These are phyloP conservation scores for Danielia reshetovae DNA, from an alignment of 805 yeast species.

Conservation along the genomic window DNA sequence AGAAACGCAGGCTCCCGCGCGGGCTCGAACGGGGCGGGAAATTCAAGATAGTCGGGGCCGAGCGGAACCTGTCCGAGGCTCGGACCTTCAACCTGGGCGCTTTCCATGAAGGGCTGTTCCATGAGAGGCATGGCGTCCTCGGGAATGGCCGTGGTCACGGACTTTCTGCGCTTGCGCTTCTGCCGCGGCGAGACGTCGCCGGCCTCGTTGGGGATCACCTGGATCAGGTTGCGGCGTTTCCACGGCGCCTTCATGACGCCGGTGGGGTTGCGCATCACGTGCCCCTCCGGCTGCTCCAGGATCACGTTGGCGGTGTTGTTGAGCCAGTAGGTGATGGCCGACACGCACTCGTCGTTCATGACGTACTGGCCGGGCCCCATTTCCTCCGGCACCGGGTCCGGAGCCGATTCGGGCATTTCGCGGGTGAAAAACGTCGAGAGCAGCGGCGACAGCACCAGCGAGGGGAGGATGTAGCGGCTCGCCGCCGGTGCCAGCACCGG, in stretches of 20 bases:
- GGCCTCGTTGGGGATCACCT: slow-evolving; percentile 7
- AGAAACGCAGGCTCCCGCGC: neutral
- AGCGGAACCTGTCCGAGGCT: neutral
- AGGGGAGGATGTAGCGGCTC: slow-evolving; percentile 12
- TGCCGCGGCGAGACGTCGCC: slow-evolving; percentile 5
- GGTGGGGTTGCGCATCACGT: slow-evolving; percentile 23
- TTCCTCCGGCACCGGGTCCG: slow-evolving; percentile 1
- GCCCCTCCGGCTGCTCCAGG: slow-evolving; percentile 14
- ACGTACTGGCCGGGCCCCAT: slow-evolving; percentile 9
- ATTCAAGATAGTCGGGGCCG: neutral
- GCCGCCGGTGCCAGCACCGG: slow-evolving; percentile 1
- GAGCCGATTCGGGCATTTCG: slow-evolving; percentile 4
- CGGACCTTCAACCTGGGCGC: neutral
- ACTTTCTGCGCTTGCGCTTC: slow-evolving; percentile 13
- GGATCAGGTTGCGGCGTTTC: slow-evolving; percentile 14
- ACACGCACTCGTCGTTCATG: slow-evolving; percentile 39
- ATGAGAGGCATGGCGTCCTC: slow-evolving; percentile 3
- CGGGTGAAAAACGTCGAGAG: slow-evolving; percentile 12
- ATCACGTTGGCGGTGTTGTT: slow-evolving; percentile 14
- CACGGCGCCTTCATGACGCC: slow-evolving; percentile 24
- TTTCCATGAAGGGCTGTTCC: neutral
- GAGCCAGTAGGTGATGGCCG: slow-evolving; percentile 36
- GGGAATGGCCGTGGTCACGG: slow-evolving; percentile 6
- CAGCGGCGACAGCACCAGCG: slow-evolving; percentile 12
- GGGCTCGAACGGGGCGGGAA: neutral